These are phyloP conservation scores for Theileria sp. DNA, from an alignment of 169 alveolate species.

Conservation along the genomic window DNA sequence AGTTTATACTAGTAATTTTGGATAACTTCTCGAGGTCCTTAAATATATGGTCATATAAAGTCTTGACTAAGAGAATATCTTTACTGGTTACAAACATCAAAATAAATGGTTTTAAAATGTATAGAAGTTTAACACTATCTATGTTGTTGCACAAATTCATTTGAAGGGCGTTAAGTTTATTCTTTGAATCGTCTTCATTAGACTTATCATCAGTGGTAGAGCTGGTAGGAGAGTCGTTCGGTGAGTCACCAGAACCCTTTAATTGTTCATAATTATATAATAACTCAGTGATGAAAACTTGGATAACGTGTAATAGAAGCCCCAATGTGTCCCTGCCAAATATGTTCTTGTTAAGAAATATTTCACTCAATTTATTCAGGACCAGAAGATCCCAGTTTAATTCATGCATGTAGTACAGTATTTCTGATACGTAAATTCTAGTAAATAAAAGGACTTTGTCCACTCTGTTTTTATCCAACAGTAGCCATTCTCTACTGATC, in stretches of 20 bases:
- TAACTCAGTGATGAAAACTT: conserved; percentile 43
- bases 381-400: conserved; percentile 33
- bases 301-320: conserved; percentile 41
- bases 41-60: background rate
- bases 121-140: background rate
- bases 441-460: conserved; percentile 60
- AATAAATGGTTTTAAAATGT: background rate
- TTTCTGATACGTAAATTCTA: conserved; percentile 43
- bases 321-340: conserved; percentile 45
- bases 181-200: background rate
- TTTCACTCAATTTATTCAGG: conserved; percentile 7
- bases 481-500: conserved; percentile 49
- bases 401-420: conserved; percentile 32
- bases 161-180: background rate
- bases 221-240: background rate
- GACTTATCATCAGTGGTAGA: background rate
- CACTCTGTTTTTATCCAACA: conserved; percentile 50
- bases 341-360: conserved; percentile 27
- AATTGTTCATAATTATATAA: background rate
- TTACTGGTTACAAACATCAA: conserved; percentile 7
- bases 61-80: background rate
- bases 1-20: background rate
- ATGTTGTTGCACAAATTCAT: background rate
- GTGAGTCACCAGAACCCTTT: background rate
- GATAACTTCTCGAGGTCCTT: background rate